phyloP scores from a whole-genome alignment of 2,329 filamentous ascomycete species.

The Penicillium verrucosum region DNA sequence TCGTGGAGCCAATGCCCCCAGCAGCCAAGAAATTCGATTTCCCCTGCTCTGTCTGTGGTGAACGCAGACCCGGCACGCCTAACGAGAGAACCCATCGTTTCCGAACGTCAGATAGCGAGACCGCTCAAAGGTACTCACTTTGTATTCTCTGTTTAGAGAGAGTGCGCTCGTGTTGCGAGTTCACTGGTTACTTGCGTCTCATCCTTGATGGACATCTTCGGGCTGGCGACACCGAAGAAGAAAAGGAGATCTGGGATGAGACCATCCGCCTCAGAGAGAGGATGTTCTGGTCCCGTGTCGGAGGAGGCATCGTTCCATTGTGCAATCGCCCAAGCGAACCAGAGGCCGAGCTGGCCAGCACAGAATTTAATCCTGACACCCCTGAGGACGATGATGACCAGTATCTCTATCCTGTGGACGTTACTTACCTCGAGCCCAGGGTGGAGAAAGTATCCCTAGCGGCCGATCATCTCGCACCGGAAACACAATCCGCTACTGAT shows the following conservation, averaged over 20 bases:
- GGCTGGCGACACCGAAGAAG: conserved; percentile 75
- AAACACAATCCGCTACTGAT: background rate
- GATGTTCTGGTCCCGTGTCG: conserved; percentile 95
- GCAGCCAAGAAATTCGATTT: conserved; percentile 51
- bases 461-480: background rate
- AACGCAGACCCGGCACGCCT: conserved; percentile 66
- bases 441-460: background rate
- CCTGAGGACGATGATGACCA: background rate
- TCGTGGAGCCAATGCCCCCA: conserved; percentile 81
- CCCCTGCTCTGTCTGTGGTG: conserved; percentile 85
- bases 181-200: conserved; percentile 85
- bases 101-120: conserved; percentile 80
- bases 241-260: conserved; percentile 91
- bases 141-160: conserved; percentile 84
- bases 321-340: conserved; percentile 33
- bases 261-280: conserved; percentile 83
- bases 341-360: conserved; percentile 16
- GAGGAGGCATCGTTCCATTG: conserved; percentile 80
- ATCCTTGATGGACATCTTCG: conserved; percentile 91
- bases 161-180: conserved; percentile 85
- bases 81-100: conserved; percentile 84
- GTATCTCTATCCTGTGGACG: conserved; percentile 9
- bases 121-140: conserved; percentile 81
- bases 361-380: conserved; percentile 1
- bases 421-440: conserved; percentile 5